These are phyloP conservation scores for Penicillium freii DNA, from an alignment of 2,329 filamentous ascomycete genomes.

Conservation along the genomic window DNA sequence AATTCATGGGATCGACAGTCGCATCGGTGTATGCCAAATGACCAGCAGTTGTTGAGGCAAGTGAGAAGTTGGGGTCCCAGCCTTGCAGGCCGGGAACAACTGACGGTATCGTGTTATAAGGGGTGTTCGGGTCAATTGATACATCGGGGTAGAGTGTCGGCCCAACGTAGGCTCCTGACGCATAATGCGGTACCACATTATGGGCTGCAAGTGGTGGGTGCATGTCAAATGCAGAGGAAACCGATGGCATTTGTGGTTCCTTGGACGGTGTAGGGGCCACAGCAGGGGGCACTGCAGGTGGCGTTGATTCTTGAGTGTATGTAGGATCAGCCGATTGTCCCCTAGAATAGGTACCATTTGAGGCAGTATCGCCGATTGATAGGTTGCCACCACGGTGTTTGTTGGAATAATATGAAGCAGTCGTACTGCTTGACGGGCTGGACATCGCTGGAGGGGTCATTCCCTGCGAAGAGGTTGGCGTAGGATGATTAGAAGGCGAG, in stretches of 20 bases:
- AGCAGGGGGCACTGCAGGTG: conserved; percentile 17
- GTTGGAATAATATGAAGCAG: conserved; percentile 38
- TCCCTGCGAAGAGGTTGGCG: conserved; percentile 42
- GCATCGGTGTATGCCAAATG: conserved; percentile 38
- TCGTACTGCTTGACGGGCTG: conserved; percentile 42
- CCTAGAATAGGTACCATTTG: conserved; percentile 34
- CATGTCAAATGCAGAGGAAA: conserved; percentile 16
- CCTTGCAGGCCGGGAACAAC: conserved; percentile 41
- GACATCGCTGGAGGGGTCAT: conserved; percentile 41
- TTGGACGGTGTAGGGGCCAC: conserved; percentile 22
- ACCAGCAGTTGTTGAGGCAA: conserved; percentile 38
- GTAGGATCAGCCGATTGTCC: conserved; percentile 36
- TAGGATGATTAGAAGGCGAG: conserved; percentile 46
- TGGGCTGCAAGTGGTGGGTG: conserved; percentile 16
- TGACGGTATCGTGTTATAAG: conserved; percentile 42
- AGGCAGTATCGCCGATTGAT: conserved; percentile 30
- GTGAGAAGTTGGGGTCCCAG: conserved; percentile 43
- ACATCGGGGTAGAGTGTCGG: conserved; percentile 26
- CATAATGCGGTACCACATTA: conserved; percentile 20
- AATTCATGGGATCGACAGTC: conserved; percentile 41
- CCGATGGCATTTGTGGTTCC: conserved; percentile 12
- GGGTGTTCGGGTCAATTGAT: conserved; percentile 39
- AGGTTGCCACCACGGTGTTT: conserved; percentile 28
- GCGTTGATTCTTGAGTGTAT: conserved; percentile 24
- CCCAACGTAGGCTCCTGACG: conserved; percentile 22